Evolutionary conservation across 768 basidiomycete species (phyloP), one percentile per base, ranked within the genome.

Genomic region (Amanita thiersii): DNA sequence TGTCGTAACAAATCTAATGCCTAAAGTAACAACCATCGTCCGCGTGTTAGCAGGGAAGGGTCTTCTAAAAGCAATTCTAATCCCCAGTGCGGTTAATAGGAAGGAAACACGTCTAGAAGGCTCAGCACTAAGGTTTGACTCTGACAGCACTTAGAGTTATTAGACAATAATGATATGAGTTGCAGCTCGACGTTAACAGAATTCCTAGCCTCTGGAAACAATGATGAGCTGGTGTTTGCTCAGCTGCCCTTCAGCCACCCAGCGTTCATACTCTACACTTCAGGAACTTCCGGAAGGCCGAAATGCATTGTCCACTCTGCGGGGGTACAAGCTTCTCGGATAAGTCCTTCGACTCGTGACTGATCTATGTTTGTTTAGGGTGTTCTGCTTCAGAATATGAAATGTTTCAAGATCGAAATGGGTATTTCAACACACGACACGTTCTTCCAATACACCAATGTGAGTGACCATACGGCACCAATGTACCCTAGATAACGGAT

Each of bases 221-320:
- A 65, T 3, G 73, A 75, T 44, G 63, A 65, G 34, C 62, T 88
- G 23, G 57, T 55, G 8, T 92, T 88, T 51, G 75, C 77, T 48
- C 81, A 86, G 54, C 66, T 85, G 4, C 78, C 82, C 0, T 90
- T 91, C 57, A 71, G 69, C 45, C 84, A 88, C 25, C 89, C 89
- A 2, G 60, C 86, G 12, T 90, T 77, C 59, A 87, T 93, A 44
- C 53, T 91, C 10, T 92, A 89, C 57, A 87, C 83, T 26, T 88
- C 85, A 10, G 90, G 90, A 11, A 92, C 90, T 0, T 86, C 84
- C 2, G 89, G 90, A 15, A 77, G 81, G 36, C 86, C 86, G 1
- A 89, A 90, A 58, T 87, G 86, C 43, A 89, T 89, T 37, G 77
- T 88, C 1, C 87, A 90, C 58, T 69, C 71, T 31, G 80, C 73